Evolutionary conservation across 1,284 basidiomycete species (phyloP).

Genomic region (Cystobasidiaceae sp.): DNA sequence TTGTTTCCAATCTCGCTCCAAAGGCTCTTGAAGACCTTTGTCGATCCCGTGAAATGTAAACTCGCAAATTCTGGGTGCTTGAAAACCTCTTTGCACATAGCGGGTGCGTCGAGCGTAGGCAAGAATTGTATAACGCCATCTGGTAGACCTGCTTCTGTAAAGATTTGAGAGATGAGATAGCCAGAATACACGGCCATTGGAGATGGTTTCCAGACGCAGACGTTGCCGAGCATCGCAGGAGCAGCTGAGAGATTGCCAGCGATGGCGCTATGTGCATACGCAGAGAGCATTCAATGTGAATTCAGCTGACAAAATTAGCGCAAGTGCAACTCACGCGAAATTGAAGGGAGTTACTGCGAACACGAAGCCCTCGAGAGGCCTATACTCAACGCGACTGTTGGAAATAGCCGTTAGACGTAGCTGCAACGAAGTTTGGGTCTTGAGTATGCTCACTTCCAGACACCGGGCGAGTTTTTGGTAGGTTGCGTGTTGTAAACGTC

Average conservation of each 20-base stretch:
- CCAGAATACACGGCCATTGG: slow-evolving; percentile 92
- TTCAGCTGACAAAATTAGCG: too few species aligned
- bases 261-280: slow-evolving; percentile 82
- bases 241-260: slow-evolving; percentile 78
- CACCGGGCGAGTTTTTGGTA: slow-evolving; percentile 71
- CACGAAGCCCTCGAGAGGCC: slow-evolving; percentile 93
- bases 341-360: slow-evolving; percentile 98
- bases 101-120: slow-evolving; percentile 50
- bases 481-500: slow-evolving; percentile 90
- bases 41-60: slow-evolving; percentile 96
- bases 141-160: slow-evolving; percentile 89
- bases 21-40: slow-evolving; percentile 84
- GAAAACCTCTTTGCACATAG: slow-evolving; percentile 54
- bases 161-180: slow-evolving; percentile 86
- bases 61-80: slow-evolving; percentile 75
- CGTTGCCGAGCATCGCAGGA: slow-evolving; percentile 91
- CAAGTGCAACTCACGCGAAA: slow-evolving; percentile 47
- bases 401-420: background rate
- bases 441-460: slow-evolving; percentile 78
- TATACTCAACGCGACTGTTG: slow-evolving; percentile 83
- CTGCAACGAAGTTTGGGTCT: background rate
- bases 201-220: slow-evolving; percentile 95
- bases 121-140: slow-evolving; percentile 95
- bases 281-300: background rate
- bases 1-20: slow-evolving; percentile 94